Base-by-base conservation (phyloP, 129 eudicot species). In the Escallonia herrerae region DNA sequence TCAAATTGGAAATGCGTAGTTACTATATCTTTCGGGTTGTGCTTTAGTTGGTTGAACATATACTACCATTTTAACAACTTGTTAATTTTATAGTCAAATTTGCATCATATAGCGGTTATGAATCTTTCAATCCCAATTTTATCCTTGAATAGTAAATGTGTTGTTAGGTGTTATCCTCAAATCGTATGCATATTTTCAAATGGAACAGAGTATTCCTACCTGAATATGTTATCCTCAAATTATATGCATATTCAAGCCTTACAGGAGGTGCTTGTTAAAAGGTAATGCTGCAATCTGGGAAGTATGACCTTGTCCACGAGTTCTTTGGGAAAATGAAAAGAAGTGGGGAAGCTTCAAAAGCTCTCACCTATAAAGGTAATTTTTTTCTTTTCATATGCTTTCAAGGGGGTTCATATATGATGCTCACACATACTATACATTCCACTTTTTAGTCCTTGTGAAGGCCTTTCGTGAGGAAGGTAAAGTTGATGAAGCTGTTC, bases 281-380 rank as follows among this genome's bases (percentile, higher is more conserved):
- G 98, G 98, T 91, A 48, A 93, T 93, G 98, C 74, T 93, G 75
- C 82, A 87, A 55, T 85, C 89, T 22, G 85, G 89, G 60, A 88
- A 93, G 73, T 93, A 83, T 68, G 81, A 88, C 51, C 87, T 79
- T 63, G 98, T 93, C 62, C 84, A 93, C 58, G 83, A 86, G 65
- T 79, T 76, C 77, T 88, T 83, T 47, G 77, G 76, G 74, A 89
- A 83, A 71, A 85, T 93, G 96, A 83, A 81, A 72, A 89, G 71
- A 80, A 93, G 87, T 60, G 87, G 96, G 58, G 81, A 79, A 79
- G 75, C 95, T 45, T 84, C 90, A n/a, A 89, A 81, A 66, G 89
- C 98, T 61, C 85, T 88, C 43, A 88, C 95, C n/a, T 93, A 85
- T 71, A 93, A 78, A 89, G 96, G 98, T 93, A 77, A 4, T 9